A percentile compares a stretch with the other conserved stretches of the same genome.
These are phyloP conservation scores for Neurospora crassa DNA, from an alignment of 2,329 filamentous ascomycete genomes.

Conservation along the genomic window DNA sequence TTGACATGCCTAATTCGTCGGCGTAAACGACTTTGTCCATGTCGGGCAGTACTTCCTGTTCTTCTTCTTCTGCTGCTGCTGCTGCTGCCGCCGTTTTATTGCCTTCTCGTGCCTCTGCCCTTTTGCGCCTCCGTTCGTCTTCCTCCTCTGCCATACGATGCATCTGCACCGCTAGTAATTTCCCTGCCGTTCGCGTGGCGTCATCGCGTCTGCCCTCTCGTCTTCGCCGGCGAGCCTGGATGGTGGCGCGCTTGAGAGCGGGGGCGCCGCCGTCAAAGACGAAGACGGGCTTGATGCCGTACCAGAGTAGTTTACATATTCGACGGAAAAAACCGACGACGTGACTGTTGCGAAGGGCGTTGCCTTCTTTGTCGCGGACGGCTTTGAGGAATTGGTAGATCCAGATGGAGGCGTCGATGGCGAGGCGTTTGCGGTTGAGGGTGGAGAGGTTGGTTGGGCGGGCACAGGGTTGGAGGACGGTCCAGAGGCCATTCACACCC, in stretches of 20 bases:
- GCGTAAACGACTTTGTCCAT: conserved; percentile 71
- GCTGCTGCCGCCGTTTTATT: conserved; percentile 7
- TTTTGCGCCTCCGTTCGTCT: conserved; percentile 44
- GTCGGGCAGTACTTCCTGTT: conserved; percentile 59
- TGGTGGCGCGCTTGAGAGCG: conserved; percentile 81
- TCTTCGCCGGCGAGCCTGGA: conserved; percentile 65
- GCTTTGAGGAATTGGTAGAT: conserved; percentile 99
- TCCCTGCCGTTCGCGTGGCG: conserved; percentile 83
- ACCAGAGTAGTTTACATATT: conserved; percentile 95
- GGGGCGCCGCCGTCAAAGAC: conserved; percentile 97
- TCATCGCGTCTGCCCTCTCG: conserved; percentile 87
- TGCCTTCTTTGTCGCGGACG: conserved; percentile 95
- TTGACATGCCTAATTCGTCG: conserved; percentile 76
- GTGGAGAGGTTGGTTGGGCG: conserved; percentile 94
- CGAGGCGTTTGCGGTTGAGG: conserved; percentile 89
- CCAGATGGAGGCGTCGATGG: conserved; percentile 98
- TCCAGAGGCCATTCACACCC: conserved; percentile 98
- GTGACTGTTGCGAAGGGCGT: conserved; percentile 90
- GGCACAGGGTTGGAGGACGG: conserved; percentile 87
- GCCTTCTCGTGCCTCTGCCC: conserved; percentile 29
- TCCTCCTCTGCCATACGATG: conserved; percentile 84
- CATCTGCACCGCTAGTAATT: conserved; percentile 88
- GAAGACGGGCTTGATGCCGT: conserved; percentile 92
- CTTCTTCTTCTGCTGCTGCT: conserved; percentile 27
- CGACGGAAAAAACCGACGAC: conserved; percentile 96